phyloP scores from a whole-genome alignment of 768 basidiomycete species.

The Boletus speciosus region DNA sequence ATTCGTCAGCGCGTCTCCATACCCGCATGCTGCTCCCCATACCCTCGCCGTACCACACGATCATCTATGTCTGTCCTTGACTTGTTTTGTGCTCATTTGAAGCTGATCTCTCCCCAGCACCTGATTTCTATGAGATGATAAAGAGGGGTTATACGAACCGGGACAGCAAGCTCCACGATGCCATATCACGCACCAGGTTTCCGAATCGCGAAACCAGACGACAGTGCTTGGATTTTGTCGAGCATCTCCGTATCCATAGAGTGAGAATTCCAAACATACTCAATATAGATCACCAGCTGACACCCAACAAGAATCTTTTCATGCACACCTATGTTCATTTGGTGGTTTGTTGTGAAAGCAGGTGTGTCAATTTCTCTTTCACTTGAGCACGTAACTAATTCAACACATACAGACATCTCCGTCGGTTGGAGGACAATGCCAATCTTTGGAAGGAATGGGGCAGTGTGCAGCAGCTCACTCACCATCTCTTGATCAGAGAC shows the following conservation, averaged over 20 bases:
- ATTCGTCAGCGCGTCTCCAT: neutral
- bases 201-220: neutral
- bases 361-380: neutral
- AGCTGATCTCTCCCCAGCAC: constrained; percentile 7
- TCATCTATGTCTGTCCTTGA: constrained; percentile 11
- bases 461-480: constrained; percentile 16
- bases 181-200: constrained; percentile 3
- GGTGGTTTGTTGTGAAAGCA: constrained; percentile 10
- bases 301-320: constrained; percentile 20
- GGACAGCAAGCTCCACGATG: neutral
- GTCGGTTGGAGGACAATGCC: constrained; percentile 3
- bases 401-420: constrained; percentile 5
- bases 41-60: neutral
- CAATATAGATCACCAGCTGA: constrained; percentile 2
- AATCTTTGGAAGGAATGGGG: constrained; percentile 13
- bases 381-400: neutral
- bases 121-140: constrained; percentile 2
- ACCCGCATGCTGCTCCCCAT: constrained; percentile 2
- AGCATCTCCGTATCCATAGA: constrained; percentile 15
- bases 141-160: neutral
- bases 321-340: constrained; percentile 25
- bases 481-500: constrained; percentile 14
- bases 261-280: constrained; percentile 6
- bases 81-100: neutral
- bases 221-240: constrained; percentile 10